Percentiles rank a stretch among this genome's conserved stretches.
Conservation (phyloP, 495 filamentous ascomycete genomes). For the Aspergillus incahuasiensis region DNA sequence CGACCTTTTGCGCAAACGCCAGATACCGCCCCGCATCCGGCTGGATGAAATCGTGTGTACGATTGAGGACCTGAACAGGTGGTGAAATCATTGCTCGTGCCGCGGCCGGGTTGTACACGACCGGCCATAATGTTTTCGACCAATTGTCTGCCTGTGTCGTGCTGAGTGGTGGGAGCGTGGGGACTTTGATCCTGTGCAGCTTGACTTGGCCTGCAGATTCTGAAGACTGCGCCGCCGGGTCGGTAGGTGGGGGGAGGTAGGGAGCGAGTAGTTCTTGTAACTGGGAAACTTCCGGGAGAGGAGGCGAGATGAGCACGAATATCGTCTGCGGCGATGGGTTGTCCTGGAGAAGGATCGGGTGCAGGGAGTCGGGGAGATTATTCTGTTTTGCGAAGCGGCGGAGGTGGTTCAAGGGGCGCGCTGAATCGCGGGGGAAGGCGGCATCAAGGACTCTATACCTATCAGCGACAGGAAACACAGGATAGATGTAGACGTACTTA, state of each 20-base stretch:
- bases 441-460: conserved; percentile 36
- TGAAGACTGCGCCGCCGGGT: not conserved
- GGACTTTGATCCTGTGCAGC: conserved; percentile 57
- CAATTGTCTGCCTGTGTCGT: conserved; percentile 69
- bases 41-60: conserved; percentile 53
- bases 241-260: conserved; percentile 23
- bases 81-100: conserved; percentile 36
- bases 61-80: conserved; percentile 54
- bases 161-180: conserved; percentile 70
- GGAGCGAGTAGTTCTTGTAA: conserved; percentile 33
- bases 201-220: conserved; percentile 29
- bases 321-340: conserved; percentile 26
- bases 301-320: conserved; percentile 37
- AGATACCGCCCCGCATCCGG: conserved; percentile 55
- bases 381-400: conserved; percentile 71
- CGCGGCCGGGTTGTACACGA: conserved; percentile 78
- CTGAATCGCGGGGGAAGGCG: conserved; percentile 50
- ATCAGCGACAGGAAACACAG: not conserved
- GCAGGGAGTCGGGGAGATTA: conserved; percentile 55
- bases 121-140: conserved; percentile 79
- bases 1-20: conserved; percentile 61
- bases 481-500: conserved; percentile 17
- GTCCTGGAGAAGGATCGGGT: conserved; percentile 22
- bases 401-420: conserved; percentile 68
- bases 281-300: conserved; percentile 25